Percentiles rank a stretch among this genome's conserved stretches.
phyloP scores from a whole-genome alignment of 306 rosid species.

The Castanopsis chinensis region DNA sequence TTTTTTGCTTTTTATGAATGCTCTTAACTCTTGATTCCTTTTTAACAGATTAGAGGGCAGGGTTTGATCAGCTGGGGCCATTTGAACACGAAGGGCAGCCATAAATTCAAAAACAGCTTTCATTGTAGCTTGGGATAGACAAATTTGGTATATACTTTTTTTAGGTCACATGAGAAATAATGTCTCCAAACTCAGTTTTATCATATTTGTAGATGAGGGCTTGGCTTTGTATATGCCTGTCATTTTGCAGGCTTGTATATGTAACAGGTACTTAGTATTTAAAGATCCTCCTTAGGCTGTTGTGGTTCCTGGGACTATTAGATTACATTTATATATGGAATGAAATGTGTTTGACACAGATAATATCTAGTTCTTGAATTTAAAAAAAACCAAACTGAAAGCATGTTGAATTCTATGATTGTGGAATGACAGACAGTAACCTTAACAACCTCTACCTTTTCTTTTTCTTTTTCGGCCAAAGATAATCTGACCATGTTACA shows the following conservation, averaged over 20 bases:
- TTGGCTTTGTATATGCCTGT: conserved; percentile 9
- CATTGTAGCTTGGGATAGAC: conserved; percentile 11
- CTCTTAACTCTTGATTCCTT: background rate
- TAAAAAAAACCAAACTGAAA: background rate
- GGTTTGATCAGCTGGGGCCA: background rate
- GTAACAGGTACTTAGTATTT: background rate
- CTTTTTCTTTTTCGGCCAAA: no score
- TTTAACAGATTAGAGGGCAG: background rate
- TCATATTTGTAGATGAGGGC: conserved; percentile 24
- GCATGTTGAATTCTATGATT: no score
- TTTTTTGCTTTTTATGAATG: background rate
- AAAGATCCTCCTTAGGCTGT: background rate
- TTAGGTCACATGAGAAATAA: conserved; percentile 14
- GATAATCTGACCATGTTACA: no score
- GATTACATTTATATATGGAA: background rate
- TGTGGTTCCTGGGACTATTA: background rate
- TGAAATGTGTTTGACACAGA: no score
- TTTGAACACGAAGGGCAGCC: conserved; percentile 2
- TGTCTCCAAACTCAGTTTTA: background rate
- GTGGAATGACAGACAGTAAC: no score
- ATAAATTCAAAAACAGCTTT: conserved; percentile 30
- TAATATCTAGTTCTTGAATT: background rate
- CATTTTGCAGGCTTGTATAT: conserved; percentile 31
- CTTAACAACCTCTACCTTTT: no score
- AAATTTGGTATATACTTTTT: conserved; percentile 11